Evolutionary conservation across 2,329 filamentous ascomycete species (phyloP).

Genomic region (Eutypella sp.): DNA sequence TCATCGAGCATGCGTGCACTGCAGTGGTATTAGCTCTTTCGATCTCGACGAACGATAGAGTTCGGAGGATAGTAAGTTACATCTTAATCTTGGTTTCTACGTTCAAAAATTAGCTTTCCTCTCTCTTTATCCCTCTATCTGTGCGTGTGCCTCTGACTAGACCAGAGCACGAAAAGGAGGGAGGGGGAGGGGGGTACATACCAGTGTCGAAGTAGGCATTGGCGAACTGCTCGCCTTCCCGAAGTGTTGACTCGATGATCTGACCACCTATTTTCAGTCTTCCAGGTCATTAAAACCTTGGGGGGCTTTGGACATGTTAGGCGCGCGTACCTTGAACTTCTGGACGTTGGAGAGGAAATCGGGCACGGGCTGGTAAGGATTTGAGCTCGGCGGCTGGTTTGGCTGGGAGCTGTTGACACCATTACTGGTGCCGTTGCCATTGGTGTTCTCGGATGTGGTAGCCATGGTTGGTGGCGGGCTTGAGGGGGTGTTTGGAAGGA

Average conservation of each 20-base stretch:
- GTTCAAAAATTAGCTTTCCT: no score
- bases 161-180: no score
- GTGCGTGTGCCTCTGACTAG: no score
- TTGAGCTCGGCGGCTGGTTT: not conserved
- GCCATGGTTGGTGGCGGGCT: not conserved
- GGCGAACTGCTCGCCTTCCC: conserved; percentile 80
- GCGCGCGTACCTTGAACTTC: not conserved
- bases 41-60: not conserved
- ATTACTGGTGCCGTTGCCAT: not conserved
- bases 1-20: conserved; percentile 7
- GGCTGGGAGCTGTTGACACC: no score
- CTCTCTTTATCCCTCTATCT: no score
- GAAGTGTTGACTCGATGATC: conserved; percentile 47
- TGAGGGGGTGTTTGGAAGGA: no score
- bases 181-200: not conserved
- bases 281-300: no score
- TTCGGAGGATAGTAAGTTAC: conserved; percentile 10
- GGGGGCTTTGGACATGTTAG: not conserved
- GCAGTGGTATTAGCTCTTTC: conserved; percentile 4
- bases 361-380: conserved; percentile 3
- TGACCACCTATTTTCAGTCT: conserved; percentile 15
- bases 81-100: conserved; percentile 74
- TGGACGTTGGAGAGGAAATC: conserved; percentile 3
- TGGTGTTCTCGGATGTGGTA: not conserved
- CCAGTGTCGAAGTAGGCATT: conserved; percentile 72